These are phyloP conservation scores for Tetradesmus obliquus DNA, from an alignment of 139 green algal species.

Conservation along the genomic window DNA sequence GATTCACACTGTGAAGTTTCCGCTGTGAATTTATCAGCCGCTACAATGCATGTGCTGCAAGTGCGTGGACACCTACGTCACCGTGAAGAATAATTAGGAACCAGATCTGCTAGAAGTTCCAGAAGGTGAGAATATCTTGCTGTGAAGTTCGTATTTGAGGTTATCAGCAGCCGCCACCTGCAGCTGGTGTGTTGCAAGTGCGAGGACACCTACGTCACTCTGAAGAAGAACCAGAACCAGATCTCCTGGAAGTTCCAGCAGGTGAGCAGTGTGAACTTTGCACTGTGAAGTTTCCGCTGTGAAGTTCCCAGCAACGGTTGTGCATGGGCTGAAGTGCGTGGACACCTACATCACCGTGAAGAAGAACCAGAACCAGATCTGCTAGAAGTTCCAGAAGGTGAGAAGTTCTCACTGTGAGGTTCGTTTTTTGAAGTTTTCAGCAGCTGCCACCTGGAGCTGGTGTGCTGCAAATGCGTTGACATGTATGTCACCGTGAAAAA, in stretches of 20 bases:
- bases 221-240: constrained; percentile 93
- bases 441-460: constrained; percentile 13
- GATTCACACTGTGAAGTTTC: not conserved
- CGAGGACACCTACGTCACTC: constrained; percentile 84
- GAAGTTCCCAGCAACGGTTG: no score
- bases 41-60: constrained; percentile 58
- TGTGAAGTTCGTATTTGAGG: no score
- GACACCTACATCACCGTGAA: constrained; percentile 88
- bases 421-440: no score
- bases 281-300: not conserved
- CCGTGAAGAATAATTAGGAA: constrained; percentile 83
- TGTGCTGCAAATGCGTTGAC: constrained; percentile 80
- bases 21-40: not conserved
- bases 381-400: not conserved
- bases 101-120: not conserved
- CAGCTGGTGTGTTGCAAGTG: constrained; percentile 68
- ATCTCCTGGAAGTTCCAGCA: constrained; percentile 63
- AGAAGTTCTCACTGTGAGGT: no score
- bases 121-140: not conserved
- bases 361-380: constrained; percentile 70
- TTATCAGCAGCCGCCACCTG: not conserved
- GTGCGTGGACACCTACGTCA: constrained; percentile 85
- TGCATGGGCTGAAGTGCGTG: constrained; percentile 69
- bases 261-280: constrained; percentile 23
- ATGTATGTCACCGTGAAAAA: constrained; percentile 89